A percentile compares a stretch with the other conserved stretches of the same genome.
Evolutionary conservation across 495 filamentous ascomycete genomes (phyloP).

Genomic region (Tuber indicum): DNA sequence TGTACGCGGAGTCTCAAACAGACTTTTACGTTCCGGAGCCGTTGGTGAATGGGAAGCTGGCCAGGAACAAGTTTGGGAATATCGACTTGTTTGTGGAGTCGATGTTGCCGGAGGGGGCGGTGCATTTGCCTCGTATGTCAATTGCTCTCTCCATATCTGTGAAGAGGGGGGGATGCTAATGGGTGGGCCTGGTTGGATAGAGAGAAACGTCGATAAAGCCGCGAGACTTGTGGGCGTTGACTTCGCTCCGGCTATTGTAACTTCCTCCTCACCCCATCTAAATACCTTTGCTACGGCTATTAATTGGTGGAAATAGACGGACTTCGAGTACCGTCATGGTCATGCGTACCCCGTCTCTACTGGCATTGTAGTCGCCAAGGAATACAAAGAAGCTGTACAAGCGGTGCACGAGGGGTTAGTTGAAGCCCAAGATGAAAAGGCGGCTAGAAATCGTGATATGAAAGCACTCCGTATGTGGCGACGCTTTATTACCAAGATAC

Average conservation of each 20-base stretch:
- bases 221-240: constrained; percentile 75
- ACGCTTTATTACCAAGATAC: constrained; percentile 63
- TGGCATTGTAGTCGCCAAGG: constrained; percentile 67
- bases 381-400: constrained; percentile 63
- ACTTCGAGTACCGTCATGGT: constrained; percentile 77
- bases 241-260: constrained; percentile 69
- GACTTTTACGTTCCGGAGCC: constrained; percentile 66
- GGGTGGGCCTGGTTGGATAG: constrained; percentile 34
- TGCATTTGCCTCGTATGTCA: constrained; percentile 53
- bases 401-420: constrained; percentile 60
- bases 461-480: constrained; percentile 68
- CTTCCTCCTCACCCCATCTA: neutral
- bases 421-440: constrained; percentile 55
- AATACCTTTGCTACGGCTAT: neutral
- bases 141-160: neutral
- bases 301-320: constrained; percentile 47
- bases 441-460: constrained; percentile 53
- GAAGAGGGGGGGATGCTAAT: constrained; percentile 8
- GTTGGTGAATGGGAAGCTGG: constrained; percentile 65
- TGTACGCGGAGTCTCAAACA: constrained; percentile 75
- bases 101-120: constrained; percentile 81
- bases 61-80: constrained; percentile 82
- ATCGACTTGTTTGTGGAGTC: constrained; percentile 84
- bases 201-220: constrained; percentile 62
- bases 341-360: constrained; percentile 70